Conservation (phyloP, 208 protist species). For the Wallacemonas sp. region DNA sequence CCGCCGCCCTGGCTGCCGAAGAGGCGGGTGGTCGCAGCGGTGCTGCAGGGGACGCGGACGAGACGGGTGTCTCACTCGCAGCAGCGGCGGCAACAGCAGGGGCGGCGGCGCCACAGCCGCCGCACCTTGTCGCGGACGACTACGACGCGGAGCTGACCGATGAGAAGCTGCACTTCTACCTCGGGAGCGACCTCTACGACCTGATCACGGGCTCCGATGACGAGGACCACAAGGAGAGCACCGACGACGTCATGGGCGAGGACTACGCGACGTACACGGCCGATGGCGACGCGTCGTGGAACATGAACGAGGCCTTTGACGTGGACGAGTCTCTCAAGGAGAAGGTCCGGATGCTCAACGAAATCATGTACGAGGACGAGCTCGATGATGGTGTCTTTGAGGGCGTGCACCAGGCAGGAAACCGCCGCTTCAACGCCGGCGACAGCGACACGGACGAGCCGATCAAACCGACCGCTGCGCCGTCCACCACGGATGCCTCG, state of each 20-base stretch:
- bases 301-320: conserved; percentile 50
- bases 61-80: no score
- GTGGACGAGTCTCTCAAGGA: conserved; percentile 80
- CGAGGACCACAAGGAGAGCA: conserved; percentile 32
- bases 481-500: neutral
- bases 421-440: conserved; percentile 29
- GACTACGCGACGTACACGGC: conserved; percentile 25
- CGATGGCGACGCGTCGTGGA: conserved; percentile 22
- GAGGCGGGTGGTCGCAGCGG: neutral
- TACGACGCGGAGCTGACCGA: conserved; percentile 37
- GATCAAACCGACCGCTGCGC: conserved; percentile 3
- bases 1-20: conserved; percentile 20
- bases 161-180: conserved; percentile 35
- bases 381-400: conserved; percentile 78
- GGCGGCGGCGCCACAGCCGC: neutral
- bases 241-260: conserved; percentile 23
- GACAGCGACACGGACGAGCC: conserved; percentile 21
- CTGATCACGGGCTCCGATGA: conserved; percentile 46
- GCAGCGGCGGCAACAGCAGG: neutral
- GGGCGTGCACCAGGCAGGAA: conserved; percentile 25
- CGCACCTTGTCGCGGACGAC: conserved; percentile 28
- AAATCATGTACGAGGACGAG: conserved; percentile 91
- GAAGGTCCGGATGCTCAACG: conserved; percentile 82
- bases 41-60: no score
- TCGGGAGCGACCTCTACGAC: conserved; percentile 56